phyloP scores from a whole-genome alignment of 2,329 filamentous ascomycete species.

The Bipolaris gigantea region DNA sequence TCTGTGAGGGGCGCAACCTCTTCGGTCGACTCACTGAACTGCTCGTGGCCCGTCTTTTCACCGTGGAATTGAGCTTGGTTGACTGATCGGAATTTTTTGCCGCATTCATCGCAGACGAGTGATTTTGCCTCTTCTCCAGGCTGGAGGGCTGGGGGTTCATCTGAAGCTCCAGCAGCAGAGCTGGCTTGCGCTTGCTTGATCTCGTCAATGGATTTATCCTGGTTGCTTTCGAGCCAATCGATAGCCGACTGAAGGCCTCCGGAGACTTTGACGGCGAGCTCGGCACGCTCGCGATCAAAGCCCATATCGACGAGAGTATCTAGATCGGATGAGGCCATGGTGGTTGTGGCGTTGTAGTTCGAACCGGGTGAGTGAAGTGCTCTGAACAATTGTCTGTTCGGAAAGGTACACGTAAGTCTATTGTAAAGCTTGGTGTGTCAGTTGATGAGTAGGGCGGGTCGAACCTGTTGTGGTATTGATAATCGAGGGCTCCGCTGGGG shows the following conservation, averaged over 20 bases:
- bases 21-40: conserved; percentile 92
- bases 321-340: conserved; percentile 58
- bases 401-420: conserved; percentile 3
- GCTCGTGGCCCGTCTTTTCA: conserved; percentile 82
- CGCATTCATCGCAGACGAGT: conserved; percentile 91
- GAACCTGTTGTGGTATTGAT: neutral
- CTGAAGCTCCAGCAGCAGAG: conserved; percentile 39
- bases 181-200: conserved; percentile 59
- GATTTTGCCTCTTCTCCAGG: conserved; percentile 74
- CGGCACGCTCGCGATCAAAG: conserved; percentile 80
- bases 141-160: conserved; percentile 66
- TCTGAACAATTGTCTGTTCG: neutral
- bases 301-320: conserved; percentile 67
- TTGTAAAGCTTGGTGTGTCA: neutral
- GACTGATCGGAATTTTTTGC: conserved; percentile 82
- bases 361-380: conserved; percentile 7
- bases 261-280: conserved; percentile 80
- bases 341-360: conserved; percentile 17
- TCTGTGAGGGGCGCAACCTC: conserved; percentile 88
- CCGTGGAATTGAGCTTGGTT: conserved; percentile 88
- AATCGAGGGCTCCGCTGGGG: conserved; percentile 7
- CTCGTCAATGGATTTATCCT: conserved; percentile 83
- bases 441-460: neutral
- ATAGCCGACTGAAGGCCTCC: conserved; percentile 84
- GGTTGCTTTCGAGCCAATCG: conserved; percentile 91